Evolutionary conservation across 345 rosid species (phyloP).

Genomic region (Acer campestre): DNA sequence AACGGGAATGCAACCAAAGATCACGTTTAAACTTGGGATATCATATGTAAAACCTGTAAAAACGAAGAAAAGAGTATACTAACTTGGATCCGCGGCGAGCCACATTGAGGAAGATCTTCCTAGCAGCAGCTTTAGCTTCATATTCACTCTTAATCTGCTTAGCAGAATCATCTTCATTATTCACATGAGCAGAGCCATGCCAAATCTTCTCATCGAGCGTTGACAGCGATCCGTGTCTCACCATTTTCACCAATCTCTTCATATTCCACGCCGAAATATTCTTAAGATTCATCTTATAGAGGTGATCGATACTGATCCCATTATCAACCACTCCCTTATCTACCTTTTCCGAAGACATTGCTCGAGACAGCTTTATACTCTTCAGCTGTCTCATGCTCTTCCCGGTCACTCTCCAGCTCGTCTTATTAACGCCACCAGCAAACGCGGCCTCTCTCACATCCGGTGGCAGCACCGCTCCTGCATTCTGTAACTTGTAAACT

Average conservation of each 20-base stretch:
- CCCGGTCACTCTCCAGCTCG: constrained; percentile 32
- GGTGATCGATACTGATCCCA: constrained; percentile 59
- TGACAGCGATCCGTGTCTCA: constrained; percentile 64
- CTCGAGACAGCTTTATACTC: constrained; percentile 38
- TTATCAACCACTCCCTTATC: constrained; percentile 9
- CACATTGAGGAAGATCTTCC: constrained; percentile 78
- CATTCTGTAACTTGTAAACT: constrained; percentile 52
- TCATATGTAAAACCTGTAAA: not conserved
- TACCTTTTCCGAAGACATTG: constrained; percentile 25
- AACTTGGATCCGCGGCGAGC: constrained; percentile 64
- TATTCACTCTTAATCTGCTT: constrained; percentile 67
- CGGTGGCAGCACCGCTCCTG: constrained; percentile 60
- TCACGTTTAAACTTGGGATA: not conserved
- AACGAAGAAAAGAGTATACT: not conserved
- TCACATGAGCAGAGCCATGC: constrained; percentile 9
- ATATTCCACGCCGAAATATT: constrained; percentile 96
- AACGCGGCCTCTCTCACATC: constrained; percentile 58
- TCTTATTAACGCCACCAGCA: constrained; percentile 21
- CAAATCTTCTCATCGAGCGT: constrained; percentile 80
- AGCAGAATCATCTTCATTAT: constrained; percentile 55
- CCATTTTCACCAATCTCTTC: constrained; percentile 93
- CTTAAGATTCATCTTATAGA: constrained; percentile 70
- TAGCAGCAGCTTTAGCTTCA: constrained; percentile 89
- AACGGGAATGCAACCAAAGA: no score
- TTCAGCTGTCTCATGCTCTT: constrained; percentile 23